Conservation (phyloP, 371 early-diverging fungal genomes). For the Thermomucor indicae-seudaticae region DNA sequence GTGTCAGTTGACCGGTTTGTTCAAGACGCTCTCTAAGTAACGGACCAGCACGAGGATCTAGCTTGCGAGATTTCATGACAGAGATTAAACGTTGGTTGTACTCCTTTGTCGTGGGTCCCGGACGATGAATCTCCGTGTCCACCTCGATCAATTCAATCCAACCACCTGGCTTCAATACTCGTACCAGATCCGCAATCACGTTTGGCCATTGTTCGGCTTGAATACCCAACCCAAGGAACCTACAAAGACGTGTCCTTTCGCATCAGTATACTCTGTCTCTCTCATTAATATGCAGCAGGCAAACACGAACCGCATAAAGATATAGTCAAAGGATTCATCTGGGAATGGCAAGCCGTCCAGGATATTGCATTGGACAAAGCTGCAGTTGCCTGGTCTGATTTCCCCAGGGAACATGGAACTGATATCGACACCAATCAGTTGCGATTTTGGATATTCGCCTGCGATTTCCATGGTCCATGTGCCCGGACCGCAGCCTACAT, state of each 20-base stretch:
- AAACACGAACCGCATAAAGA: conserved; percentile 39
- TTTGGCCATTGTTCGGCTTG: conserved; percentile 23
- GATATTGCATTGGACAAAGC: conserved; percentile 35
- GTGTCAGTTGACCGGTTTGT: conserved; percentile 11
- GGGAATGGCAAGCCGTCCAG: conserved; percentile 34
- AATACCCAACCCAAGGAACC: conserved; percentile 34
- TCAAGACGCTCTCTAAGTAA: conserved; percentile 21
- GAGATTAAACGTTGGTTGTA: conserved; percentile 23
- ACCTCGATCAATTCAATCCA: conserved; percentile 43
- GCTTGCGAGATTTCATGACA: conserved; percentile 19
- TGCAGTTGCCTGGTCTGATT: conserved; percentile 40
- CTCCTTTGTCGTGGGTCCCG: conserved; percentile 33
- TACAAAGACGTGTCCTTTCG: not conserved
- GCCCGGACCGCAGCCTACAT: conserved; percentile 56
- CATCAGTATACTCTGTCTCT: not conserved
- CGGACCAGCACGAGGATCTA: conserved; percentile 31
- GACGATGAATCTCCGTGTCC: conserved; percentile 34
- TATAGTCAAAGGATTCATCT: conserved; percentile 40
- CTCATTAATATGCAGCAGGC: no score
- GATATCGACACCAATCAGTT: conserved; percentile 46
- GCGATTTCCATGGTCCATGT: conserved; percentile 61
- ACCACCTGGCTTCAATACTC: conserved; percentile 40
- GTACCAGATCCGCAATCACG: conserved; percentile 28
- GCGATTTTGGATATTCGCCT: conserved; percentile 52
- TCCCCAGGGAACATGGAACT: conserved; percentile 34